A percentile compares a stretch with the other conserved stretches of the same genome.
phyloP scores from a whole-genome alignment of 2,329 filamentous ascomycete species.

The Fusarium goolgardi region DNA sequence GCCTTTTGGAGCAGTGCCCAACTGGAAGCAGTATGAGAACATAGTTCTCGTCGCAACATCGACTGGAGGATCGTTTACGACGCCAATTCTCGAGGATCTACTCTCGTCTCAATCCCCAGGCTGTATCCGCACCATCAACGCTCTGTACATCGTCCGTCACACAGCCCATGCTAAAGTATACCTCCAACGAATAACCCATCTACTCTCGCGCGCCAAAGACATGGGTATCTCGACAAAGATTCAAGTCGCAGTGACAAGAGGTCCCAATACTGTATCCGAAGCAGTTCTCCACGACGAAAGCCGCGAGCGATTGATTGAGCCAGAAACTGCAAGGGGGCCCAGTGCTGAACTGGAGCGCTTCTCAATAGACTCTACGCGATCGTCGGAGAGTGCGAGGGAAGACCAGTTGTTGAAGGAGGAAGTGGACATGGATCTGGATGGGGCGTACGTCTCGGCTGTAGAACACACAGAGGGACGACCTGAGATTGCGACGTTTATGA shows the following conservation, averaged over 20 bases:
- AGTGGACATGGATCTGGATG: constrained; percentile 37
- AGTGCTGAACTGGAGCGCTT: constrained; percentile 43
- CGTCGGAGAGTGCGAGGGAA: constrained; percentile 31
- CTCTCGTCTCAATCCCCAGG: constrained; percentile 36
- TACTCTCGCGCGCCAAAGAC: constrained; percentile 38
- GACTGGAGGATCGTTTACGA: constrained; percentile 42
- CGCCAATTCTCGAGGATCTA: constrained; percentile 42
- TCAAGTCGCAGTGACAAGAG: constrained; percentile 41
- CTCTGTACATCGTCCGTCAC: constrained; percentile 38
- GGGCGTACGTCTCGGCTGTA: constrained; percentile 23
- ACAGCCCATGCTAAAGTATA: constrained; percentile 39
- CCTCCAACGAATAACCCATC: constrained; percentile 26
- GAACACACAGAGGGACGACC: constrained; percentile 42
- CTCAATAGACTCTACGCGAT: constrained; percentile 38
- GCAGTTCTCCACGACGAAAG: constrained; percentile 32
- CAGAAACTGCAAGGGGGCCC: constrained; percentile 19
- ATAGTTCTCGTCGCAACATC: constrained; percentile 40
- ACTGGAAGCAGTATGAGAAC: constrained; percentile 46
- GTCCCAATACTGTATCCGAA: constrained; percentile 1
- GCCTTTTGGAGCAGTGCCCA: constrained; percentile 36
- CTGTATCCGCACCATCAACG: constrained; percentile 39
- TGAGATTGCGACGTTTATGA: constrained; percentile 40
- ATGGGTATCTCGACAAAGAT: constrained; percentile 41
- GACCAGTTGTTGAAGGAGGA: constrained; percentile 45
- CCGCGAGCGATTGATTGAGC: constrained; percentile 38